Evolutionary conservation across 1,139 yeast species (phyloP).

Genomic region (Candida sanyaensis): DNA sequence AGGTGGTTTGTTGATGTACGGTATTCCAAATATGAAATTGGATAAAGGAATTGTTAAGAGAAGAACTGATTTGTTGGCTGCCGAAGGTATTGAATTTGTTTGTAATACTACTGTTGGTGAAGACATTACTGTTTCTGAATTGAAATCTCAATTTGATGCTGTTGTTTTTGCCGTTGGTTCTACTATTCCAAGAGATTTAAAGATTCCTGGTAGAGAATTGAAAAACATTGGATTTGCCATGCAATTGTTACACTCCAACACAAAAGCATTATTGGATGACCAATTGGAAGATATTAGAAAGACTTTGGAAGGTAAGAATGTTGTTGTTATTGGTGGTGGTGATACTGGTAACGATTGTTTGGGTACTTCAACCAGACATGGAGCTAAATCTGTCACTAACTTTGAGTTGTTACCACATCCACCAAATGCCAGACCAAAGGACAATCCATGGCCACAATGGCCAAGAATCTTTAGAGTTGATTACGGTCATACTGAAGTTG

Average conservation of each 20-base stretch:
- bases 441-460: conserved; percentile 99
- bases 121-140: conserved; percentile 70
- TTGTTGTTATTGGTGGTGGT: conserved; percentile 98
- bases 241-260: conserved; percentile 87
- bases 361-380: conserved; percentile 97
- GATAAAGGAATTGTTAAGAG: conserved; percentile 92
- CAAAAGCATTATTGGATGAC: conserved; percentile 84
- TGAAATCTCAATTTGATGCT: conserved; percentile 69
- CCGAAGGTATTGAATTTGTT: conserved; percentile 84
- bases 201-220: conserved; percentile 90
- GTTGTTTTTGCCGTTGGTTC: conserved; percentile 95
- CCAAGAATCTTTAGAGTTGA: conserved; percentile 97
- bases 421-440: conserved; percentile 81
- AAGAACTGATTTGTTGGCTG: conserved; percentile 86
- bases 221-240: conserved; percentile 92
- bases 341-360: conserved; percentile 99
- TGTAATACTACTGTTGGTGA: conserved; percentile 83
- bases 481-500: conserved; percentile 95
- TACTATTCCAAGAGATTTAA: conserved; percentile 93
- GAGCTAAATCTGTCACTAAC: conserved; percentile 93
- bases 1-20: conserved; percentile 97
- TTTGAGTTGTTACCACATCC: conserved; percentile 95
- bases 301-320: conserved; percentile 80
- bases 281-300: conserved; percentile 76
- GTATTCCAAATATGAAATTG: conserved; percentile 98